Base-by-base conservation (phyloP, 345 rosid species). In the Lumnitzera racemosa region DNA sequence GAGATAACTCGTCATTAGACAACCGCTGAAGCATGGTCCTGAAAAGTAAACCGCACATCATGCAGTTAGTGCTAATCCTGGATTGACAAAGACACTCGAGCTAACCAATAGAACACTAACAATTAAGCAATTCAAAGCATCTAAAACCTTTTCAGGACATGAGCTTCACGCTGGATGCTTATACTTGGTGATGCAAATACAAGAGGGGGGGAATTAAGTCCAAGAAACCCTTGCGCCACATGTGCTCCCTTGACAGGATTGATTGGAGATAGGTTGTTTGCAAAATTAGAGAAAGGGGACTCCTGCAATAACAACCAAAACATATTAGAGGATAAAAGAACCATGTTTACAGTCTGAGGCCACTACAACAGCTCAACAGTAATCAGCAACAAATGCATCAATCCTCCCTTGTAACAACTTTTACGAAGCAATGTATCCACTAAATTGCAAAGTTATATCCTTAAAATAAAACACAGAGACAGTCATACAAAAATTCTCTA, bases 171-270 rank as follows among this genome's bases (percentile, higher is more conserved):
- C 13, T 63, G 63, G 10, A 70, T 50, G 63, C 64, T 56, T 41
- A 59, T 55, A 25, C 54, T 78, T 2, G 84, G 85, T 12, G 85
- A 75, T 9, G 80, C 72, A 62, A 76, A 82, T 9, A 73, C 77
- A 43, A 78, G 65, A 56, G 90, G 83, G 23, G 83, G 78, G 50
- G 82, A 80, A 76, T 57, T 76, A 53, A 82, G 61, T 47, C 71
- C 77, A 50, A 56, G 23, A 55, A 74, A 69, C 20, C 70, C 76
- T 53, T 70, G 78, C 11, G 68, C 63, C 24, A 63, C 67, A 62
- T 57, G 69, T 3, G 58, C 63, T 52, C 46, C 62, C 53, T 70
- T 70, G 54, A 62, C 68, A 16, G 64, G 64, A 66, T 70, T 62
- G 36, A 80, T 74, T 16, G 80, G 82, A 15, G 80, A 77, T 61